Conservation (phyloP, 768 basidiomycete genomes). For the Rubroboletus satanas region DNA sequence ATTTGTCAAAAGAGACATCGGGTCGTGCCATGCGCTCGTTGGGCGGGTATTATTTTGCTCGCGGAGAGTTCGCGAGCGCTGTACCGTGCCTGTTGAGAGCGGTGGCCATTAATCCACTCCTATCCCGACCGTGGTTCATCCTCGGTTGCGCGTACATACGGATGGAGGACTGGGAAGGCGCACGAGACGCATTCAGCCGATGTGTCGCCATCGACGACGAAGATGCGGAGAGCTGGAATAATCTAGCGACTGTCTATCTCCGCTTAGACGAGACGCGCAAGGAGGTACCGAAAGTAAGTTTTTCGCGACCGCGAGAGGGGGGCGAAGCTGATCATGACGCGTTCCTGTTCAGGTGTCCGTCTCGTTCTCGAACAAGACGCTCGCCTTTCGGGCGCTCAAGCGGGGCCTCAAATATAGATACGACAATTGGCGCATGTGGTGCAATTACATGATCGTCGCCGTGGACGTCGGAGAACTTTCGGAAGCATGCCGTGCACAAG, state of each 20-base stretch:
- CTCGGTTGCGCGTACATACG: slow-evolving; percentile 89
- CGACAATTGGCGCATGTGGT: slow-evolving; percentile 98
- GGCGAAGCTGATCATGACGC: slow-evolving; percentile 8
- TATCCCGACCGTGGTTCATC: slow-evolving; percentile 90
- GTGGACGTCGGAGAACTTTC: slow-evolving; percentile 90
- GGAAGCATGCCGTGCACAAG: slow-evolving; percentile 81
- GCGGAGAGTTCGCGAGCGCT: slow-evolving; percentile 58
- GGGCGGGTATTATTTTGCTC: slow-evolving; percentile 77
- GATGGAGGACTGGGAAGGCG: slow-evolving; percentile 80
- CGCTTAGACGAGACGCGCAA: slow-evolving; percentile 55
- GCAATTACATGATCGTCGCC: slow-evolving; percentile 92
- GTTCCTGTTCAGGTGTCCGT: slow-evolving; percentile 31
- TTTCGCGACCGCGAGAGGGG: no score
- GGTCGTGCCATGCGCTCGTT: slow-evolving; percentile 90
- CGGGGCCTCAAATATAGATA: slow-evolving; percentile 82
- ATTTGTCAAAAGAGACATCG: slow-evolving; percentile 71
- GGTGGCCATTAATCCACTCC: slow-evolving; percentile 83
- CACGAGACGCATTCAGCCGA: slow-evolving; percentile 75
- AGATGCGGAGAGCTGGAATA: slow-evolving; percentile 98
- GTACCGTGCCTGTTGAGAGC: slow-evolving; percentile 67
- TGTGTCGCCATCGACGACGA: slow-evolving; percentile 93
- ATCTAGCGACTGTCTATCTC: slow-evolving; percentile 91
- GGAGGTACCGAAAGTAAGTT: slow-evolving; percentile 28
- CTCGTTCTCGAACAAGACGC: slow-evolving; percentile 70
- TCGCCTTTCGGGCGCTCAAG: slow-evolving; percentile 90